Base-by-base conservation (phyloP, 805 yeast species). In the Pichia kluyveri region DNA sequence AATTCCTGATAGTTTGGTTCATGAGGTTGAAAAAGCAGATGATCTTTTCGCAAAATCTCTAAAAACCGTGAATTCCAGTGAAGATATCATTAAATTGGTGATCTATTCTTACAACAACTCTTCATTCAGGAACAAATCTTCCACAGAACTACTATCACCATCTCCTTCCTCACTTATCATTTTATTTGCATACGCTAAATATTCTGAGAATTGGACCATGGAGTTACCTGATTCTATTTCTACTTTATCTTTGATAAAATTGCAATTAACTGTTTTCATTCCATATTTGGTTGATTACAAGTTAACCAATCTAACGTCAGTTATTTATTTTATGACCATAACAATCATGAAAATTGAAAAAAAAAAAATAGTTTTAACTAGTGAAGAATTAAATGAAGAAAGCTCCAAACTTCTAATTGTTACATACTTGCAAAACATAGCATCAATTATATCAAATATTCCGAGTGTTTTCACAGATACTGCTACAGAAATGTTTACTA, bases 31-130 rank as follows among this genome's bases (percentile, higher is more conserved):
- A 4, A 69, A 69, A 34, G 63, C 81, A 2, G 63, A 61, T 40
- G 56, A 60, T 3, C 57, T 83, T 3, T 77, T 83, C 44, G 57
- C 60, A 11, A 34, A 40, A 14, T 41, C 51, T 5, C 32, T 34
- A 6, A 54, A 59, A 18, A 60, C 61, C 5, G 60, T 66, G 12
- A 60, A 59, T 0, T 53, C 62, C 14, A 62, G 61, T 43, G 70
- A 65, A n/a, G 68, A 68, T 15, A 57, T 77, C 15, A 72, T 76
- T 48, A 69, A 65, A 38, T 51, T 56, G 15, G 61, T 69, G 7
- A 66, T 74, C n/a, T 58, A 62, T 12, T 71, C 73, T 53, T 75
- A 65, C 59, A 77, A 75, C 53, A 61, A 31, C 52, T 51, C 38
- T 32, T 48, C 51, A 7, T 49, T 53, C 30, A 44, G 52, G 26